These are phyloP conservation scores for Xylariaceae sp. DNA, from an alignment of 2,329 filamentous ascomycete species.

Conservation along the genomic window DNA sequence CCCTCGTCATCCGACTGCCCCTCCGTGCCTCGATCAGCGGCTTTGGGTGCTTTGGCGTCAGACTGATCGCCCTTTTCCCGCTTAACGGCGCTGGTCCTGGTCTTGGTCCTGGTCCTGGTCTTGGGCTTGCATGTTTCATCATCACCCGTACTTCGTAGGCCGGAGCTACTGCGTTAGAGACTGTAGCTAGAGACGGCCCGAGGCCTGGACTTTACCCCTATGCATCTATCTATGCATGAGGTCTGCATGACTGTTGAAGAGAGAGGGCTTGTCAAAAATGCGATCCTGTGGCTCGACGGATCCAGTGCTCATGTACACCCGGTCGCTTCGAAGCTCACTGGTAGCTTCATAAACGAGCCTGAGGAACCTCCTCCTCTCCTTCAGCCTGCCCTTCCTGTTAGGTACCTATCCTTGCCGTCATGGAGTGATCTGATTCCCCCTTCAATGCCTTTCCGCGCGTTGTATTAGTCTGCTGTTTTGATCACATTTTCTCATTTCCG, in stretches of 20 bases:
- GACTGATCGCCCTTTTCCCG: constrained; percentile 6
- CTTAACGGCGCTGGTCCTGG: constrained; percentile 9
- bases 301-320: constrained; percentile 18
- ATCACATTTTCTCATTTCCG: constrained; percentile 24
- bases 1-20: not conserved
- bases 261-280: constrained; percentile 28
- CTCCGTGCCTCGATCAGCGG: not conserved
- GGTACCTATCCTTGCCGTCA: constrained; percentile 14
- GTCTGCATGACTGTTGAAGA: constrained; percentile 28
- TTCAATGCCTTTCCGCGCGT: constrained; percentile 14
- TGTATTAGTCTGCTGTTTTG: too few species aligned
- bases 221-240: not conserved
- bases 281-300: constrained; percentile 29
- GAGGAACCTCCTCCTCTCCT: constrained; percentile 15
- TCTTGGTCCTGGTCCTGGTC: not conserved
- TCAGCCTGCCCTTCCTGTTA: constrained; percentile 16
- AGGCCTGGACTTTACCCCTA: constrained; percentile 18
- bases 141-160: constrained; percentile 4
- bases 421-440: constrained; percentile 16
- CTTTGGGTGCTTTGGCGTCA: constrained; percentile 5
- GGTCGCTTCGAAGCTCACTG: constrained; percentile 1
- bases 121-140: constrained; percentile 34
- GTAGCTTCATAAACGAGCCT: constrained; percentile 24
- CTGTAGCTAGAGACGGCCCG: constrained; percentile 8
- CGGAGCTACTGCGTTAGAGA: too few species aligned